These are phyloP conservation scores for Penicillium turbatum DNA, from an alignment of 495 filamentous ascomycete genomes.

Conservation along the genomic window DNA sequence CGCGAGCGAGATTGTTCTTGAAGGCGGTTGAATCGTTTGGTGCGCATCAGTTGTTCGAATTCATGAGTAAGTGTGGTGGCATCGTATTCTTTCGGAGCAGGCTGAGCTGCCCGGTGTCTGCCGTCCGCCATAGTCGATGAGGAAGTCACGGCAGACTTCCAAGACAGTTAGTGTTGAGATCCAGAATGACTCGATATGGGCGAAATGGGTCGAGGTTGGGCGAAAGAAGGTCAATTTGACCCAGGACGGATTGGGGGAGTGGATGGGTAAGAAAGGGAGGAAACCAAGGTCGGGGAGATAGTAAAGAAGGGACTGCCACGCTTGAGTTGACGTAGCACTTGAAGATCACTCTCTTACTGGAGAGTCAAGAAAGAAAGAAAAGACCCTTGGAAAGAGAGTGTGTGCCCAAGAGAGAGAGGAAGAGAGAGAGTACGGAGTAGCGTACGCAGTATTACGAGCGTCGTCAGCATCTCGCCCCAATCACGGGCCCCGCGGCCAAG, in stretches of 20 bases:
- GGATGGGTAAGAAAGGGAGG: slow-evolving; percentile 4
- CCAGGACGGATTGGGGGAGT: slow-evolving; percentile 4
- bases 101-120: slow-evolving; percentile 31
- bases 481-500: slow-evolving; percentile 40
- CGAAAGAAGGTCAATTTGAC: slow-evolving; percentile 18
- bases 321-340: slow-evolving; percentile 10
- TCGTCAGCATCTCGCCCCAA: slow-evolving; percentile 47
- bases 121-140: slow-evolving; percentile 40
- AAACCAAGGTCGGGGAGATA: slow-evolving; percentile 8
- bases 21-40: slow-evolving; percentile 73
- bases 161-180: slow-evolving; percentile 9
- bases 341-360: neutral
- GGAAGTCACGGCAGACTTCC: slow-evolving; percentile 26
- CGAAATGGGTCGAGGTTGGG: slow-evolving; percentile 2
- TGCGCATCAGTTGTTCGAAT: slow-evolving; percentile 75
- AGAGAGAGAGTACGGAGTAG: slow-evolving; percentile 7
- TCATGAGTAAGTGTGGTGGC: slow-evolving; percentile 51
- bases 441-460: slow-evolving; percentile 34
- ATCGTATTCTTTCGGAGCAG: slow-evolving; percentile 37
- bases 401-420: neutral
- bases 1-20: slow-evolving; percentile 52
- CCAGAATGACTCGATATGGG: slow-evolving; percentile 16
- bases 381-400: slow-evolving; percentile 6
- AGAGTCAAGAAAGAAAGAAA: slow-evolving; percentile 8
- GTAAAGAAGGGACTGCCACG: slow-evolving; percentile 15